Conservation (phyloP, 371 early-diverging fungal genomes). For the Ordospora pajunii region DNA sequence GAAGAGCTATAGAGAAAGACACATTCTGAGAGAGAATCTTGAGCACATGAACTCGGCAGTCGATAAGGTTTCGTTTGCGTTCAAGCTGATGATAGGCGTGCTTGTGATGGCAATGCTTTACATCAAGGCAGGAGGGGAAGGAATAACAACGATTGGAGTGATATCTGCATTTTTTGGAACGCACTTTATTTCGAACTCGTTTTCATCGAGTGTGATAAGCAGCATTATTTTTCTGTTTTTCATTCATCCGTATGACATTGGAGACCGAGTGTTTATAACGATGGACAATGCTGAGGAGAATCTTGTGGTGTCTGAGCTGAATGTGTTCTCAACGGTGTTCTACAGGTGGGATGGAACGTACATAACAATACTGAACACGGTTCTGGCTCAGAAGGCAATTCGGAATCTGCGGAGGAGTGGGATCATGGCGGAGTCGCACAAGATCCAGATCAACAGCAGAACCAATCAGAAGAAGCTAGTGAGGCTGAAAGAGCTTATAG, state of each 20-base stretch:
- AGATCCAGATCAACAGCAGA: slow-evolving; percentile 54
- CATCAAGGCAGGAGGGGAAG: slow-evolving; percentile 33
- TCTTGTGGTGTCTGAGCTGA: slow-evolving; percentile 61
- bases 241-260: slow-evolving; percentile 62
- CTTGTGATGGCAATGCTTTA: slow-evolving; percentile 30
- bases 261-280: slow-evolving; percentile 59
- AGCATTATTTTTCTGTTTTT: slow-evolving; percentile 61
- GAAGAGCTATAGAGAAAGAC: slow-evolving; percentile 54
- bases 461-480: slow-evolving; percentile 52
- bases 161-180: slow-evolving; percentile 60
- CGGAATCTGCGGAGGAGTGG: slow-evolving; percentile 59
- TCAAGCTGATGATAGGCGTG: slow-evolving; percentile 41
- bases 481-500: slow-evolving; percentile 49
- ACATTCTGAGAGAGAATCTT: slow-evolving; percentile 52
- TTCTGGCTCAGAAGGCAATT: slow-evolving; percentile 54
- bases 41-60: slow-evolving; percentile 58
- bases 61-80: slow-evolving; percentile 40
- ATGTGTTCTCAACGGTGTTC: slow-evolving; percentile 61
- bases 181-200: slow-evolving; percentile 54
- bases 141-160: slow-evolving; percentile 31
- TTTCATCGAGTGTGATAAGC: slow-evolving; percentile 54
- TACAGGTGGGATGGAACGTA: slow-evolving; percentile 61
- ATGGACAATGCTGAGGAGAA: slow-evolving; percentile 56
- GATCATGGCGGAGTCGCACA: slow-evolving; percentile 56
- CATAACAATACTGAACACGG: slow-evolving; percentile 58